phyloP scores from a whole-genome alignment of 2,329 filamentous ascomycete genomes.

The Thermoascus crustaceus region DNA sequence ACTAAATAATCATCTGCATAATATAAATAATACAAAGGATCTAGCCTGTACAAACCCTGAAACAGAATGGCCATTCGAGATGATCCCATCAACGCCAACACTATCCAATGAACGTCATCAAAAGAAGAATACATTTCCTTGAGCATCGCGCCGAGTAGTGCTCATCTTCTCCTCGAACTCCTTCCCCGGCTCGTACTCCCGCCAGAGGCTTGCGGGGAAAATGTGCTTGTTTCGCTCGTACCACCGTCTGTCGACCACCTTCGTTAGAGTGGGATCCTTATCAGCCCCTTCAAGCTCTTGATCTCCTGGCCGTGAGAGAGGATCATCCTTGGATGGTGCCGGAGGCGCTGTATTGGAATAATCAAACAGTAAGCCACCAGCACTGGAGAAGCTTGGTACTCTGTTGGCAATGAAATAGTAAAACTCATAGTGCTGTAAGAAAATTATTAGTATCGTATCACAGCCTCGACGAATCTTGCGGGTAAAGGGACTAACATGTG shows the following conservation, averaged over 20 bases:
- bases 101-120: conserved; percentile 32
- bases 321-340: conserved; percentile 27
- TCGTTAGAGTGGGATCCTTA: conserved; percentile 75
- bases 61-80: too few species aligned
- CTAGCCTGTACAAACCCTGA: too few species aligned
- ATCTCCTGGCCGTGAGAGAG: conserved; percentile 41
- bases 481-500: conserved; percentile 61
- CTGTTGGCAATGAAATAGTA: conserved; percentile 90
- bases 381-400: conserved; percentile 56
- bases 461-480: not conserved
- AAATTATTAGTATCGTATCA: conserved; percentile 8
- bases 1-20: too few species aligned
- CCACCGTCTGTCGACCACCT: conserved; percentile 93
- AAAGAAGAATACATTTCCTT: conserved; percentile 93
- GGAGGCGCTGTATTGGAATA: conserved; percentile 48
- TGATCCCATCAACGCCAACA: conserved; percentile 1
- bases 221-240: conserved; percentile 98
- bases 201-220: conserved; percentile 92
- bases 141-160: conserved; percentile 69
- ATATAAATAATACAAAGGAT: too few species aligned
- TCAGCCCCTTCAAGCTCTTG: conserved; percentile 61
- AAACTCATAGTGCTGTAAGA: conserved; percentile 86
- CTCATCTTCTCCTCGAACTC: conserved; percentile 58
- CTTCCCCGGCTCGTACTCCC: conserved; percentile 83
- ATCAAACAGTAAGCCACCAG: conserved; percentile 70